Evolutionary conservation across 1,284 basidiomycete species (phyloP), one percentile per base, ranked within the genome.

Genomic region (Ustilago shanxiensis): DNA sequence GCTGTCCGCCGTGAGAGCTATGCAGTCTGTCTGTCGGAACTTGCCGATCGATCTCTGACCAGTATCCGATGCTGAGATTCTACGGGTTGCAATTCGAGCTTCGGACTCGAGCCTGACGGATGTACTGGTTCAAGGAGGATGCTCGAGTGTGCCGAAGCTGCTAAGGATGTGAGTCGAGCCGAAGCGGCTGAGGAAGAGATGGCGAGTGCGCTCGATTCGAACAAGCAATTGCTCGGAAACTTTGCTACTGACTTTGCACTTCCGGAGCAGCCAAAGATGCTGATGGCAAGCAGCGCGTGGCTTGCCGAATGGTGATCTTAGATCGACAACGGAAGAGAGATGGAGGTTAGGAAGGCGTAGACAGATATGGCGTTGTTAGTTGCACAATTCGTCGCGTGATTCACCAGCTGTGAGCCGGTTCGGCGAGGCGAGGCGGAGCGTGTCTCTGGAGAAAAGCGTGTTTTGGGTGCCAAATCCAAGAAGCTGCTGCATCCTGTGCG

Each of bases 391-490:
- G 70, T 72, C 70, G 70, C 70, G 70, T 72, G 70, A 72, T 57
- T 54, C 62, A 55, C 49, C 22, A 37, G 18, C 0, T 33, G 11
- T 33, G 29, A 16, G 24, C 45, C 39, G 60, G 50, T 45, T 61
- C 22, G 51, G 28, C 33, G 29, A 63, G 51, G 31, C 31, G 31
- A 6, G 31, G 5, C 31, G n/a, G n/a, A n/a, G 67, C 61, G 61
- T 60, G 57, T 70, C n/a, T 33, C 10, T 37, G 35, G 39, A 29
- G 26, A 62, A 66, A 72, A 72, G 70, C 70, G 70, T 72, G 70
- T 72, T 72, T 72, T 72, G 69, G 69, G 26, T 45, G 24, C 47
- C 10, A 28, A 16, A 49, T 1, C 47, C 47, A 54, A 52, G 52
- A 52, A 35, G 51, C 28, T 52, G 31, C 51, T 35, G 16, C 52